Evolutionary conservation across 2,329 filamentous ascomycete species (phyloP).

Genomic region (Pseudogymnoascus sp.): DNA sequence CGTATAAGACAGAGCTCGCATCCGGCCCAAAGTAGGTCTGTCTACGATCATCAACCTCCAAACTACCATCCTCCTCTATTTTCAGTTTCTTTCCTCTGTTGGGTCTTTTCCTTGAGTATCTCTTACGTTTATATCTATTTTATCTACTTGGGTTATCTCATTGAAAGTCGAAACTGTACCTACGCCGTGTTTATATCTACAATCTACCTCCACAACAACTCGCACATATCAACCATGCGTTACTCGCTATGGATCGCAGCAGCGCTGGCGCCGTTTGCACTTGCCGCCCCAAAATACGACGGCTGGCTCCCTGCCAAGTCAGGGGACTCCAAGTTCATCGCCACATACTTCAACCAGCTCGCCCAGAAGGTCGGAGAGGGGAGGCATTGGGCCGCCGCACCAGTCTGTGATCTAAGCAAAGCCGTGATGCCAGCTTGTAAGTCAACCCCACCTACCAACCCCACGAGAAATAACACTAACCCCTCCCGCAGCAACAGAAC

Average conservation of each 20-base stretch:
- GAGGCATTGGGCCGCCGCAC: conserved; percentile 33
- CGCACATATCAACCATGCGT: conserved; percentile 35
- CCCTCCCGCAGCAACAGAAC: conserved; percentile 38
- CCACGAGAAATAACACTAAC: conserved; percentile 14
- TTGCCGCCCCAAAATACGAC: conserved; percentile 23
- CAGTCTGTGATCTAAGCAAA: conserved; percentile 45
- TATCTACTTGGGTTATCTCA: conserved; percentile 1
- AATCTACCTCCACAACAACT: neutral
- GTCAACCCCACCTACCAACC: conserved; percentile 18
- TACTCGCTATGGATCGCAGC: conserved; percentile 39
- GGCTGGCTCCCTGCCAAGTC: conserved; percentile 16
- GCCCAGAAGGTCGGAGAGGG: conserved; percentile 45
- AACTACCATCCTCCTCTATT: conserved; percentile 4
- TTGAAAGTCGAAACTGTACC: conserved; percentile 4
- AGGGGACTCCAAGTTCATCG: conserved; percentile 33
- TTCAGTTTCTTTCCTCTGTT: neutral
- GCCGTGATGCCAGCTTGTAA: conserved; percentile 43
- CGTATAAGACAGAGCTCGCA: conserved; percentile 4
- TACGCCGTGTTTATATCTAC: conserved; percentile 1
- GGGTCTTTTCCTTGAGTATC: conserved; percentile 7
- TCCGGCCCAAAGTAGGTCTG: conserved; percentile 4
- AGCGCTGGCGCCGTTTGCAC: conserved; percentile 38
- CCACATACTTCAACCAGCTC: conserved; percentile 53
- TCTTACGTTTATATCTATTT: conserved; percentile 6
- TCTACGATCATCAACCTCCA: conserved; percentile 1